phyloP scores from a whole-genome alignment of 805 yeast species.

The Wickerhamiella sorbophila region DNA sequence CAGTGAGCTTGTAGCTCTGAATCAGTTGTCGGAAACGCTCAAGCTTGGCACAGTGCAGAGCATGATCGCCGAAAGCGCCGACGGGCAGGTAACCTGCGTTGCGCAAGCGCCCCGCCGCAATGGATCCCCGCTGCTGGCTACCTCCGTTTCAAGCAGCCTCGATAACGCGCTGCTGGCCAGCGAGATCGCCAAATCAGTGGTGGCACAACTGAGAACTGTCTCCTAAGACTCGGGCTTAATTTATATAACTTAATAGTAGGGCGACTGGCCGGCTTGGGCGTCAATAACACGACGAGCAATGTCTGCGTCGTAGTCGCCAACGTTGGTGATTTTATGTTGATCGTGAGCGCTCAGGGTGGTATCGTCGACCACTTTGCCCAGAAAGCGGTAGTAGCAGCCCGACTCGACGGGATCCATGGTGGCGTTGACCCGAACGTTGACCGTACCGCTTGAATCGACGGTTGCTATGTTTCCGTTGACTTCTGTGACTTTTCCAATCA shows the following conservation, averaged over 20 bases:
- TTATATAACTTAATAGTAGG: background rate
- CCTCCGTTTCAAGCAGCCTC: slow-evolving; percentile 3
- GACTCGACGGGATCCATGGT: slow-evolving; percentile 13
- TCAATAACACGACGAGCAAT: slow-evolving; percentile 6
- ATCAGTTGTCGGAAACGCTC: slow-evolving; percentile 11
- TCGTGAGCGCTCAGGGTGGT: slow-evolving; percentile 15
- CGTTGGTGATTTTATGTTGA: slow-evolving; percentile 12
- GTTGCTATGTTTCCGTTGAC: slow-evolving; percentile 17
- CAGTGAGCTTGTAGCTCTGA: slow-evolving; percentile 6
- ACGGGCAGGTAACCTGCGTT: slow-evolving; percentile 3
- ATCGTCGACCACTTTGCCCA: slow-evolving; percentile 24
- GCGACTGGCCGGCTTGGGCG: slow-evolving; percentile 5
- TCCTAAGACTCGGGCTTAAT: background rate
- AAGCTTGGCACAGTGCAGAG: slow-evolving; percentile 15
- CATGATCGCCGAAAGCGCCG: slow-evolving; percentile 6
- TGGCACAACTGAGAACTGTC: background rate
- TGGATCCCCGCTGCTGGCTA: slow-evolving; percentile 2
- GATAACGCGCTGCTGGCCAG: slow-evolving; percentile 8
- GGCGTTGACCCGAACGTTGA: slow-evolving; percentile 18
- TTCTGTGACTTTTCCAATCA: slow-evolving; percentile 24
- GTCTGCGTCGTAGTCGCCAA: slow-evolving; percentile 12
- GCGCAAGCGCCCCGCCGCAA: slow-evolving; percentile 2
- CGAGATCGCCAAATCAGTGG: background rate
- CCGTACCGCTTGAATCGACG: slow-evolving; percentile 24
- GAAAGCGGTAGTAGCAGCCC: slow-evolving; percentile 24